Base-by-base conservation (phyloP, 2,329 filamentous ascomycete genomes). In the Phialemoniopsis sp. region DNA sequence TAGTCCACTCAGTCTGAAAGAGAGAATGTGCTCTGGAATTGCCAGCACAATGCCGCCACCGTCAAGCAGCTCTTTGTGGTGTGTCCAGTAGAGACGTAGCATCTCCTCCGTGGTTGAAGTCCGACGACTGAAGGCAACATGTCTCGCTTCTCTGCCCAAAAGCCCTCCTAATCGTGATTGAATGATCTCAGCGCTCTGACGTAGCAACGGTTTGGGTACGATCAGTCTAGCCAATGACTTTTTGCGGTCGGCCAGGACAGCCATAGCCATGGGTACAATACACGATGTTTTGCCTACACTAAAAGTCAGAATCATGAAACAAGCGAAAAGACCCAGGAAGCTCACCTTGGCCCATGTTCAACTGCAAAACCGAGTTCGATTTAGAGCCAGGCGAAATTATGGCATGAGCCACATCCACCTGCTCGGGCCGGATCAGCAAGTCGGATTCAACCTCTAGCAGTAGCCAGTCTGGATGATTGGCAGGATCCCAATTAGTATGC, bases 371-470 rank as follows among this genome's bases (percentile, higher is more conserved):
- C 0, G 78, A 78, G 43, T 83, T 85, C 0, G 57, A 46, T 0
- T 62, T 59, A 0, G 73, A 76, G 0, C 49, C 40, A 0, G 82
- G 81, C 0, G 58, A 58, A 2, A 82, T 78, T 14, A 77, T 87
- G 1, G 78, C 75, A 2, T 62, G 47, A 0, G 82, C 81, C 7
- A 87, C 80, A 5, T 79, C 67, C 1, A 82, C 66, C 46, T 87
- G 82, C 3, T 75, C 72, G 0, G 67, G 61, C 0, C 83, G 72
- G 38, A 87, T 78, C 19, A 82, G 62, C 3, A 87, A 56, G 42
- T 84, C 70, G 0, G 72, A 66, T 37, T 87, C 83, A 13, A 87
- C 72, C 45, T 87, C 82, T 0, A 88, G 57, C 0, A 87, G 60
- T 0, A 87, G 54, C 76, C 80, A 85, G 48, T 87, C 82, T 0